phyloP scores from a whole-genome alignment of 768 basidiomycete species.

The Candolleomyces aberdarensis region DNA sequence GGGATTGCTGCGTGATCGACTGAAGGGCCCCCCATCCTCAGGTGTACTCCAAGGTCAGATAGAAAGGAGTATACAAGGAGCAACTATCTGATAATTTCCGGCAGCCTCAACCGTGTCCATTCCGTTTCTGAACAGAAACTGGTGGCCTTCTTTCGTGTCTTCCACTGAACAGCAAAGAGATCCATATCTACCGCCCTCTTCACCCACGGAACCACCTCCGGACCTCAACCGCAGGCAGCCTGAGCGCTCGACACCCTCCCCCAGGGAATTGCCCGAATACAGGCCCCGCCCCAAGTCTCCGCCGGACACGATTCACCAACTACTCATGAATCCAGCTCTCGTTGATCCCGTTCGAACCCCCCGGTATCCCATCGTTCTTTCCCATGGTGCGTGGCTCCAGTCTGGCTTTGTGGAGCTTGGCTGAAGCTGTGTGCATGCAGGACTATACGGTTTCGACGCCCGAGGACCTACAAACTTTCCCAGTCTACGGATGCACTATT shows the following conservation, averaged over 20 bases:
- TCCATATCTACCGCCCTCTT: conserved; percentile 1
- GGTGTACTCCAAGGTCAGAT: neutral
- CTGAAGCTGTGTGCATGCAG: conserved; percentile 31
- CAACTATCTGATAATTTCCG: neutral
- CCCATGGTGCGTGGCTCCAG: conserved; percentile 69
- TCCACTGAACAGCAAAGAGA: conserved; percentile 12
- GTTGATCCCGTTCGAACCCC: conserved; percentile 77
- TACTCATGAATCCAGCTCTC: conserved; percentile 75
- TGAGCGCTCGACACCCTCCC: conserved; percentile 9
- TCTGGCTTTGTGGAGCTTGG: neutral
- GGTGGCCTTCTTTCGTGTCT: conserved; percentile 21
- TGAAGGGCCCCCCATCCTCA: neutral
- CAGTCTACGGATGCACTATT: conserved; percentile 86
- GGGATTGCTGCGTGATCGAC: neutral
- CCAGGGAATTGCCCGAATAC: conserved; percentile 17
- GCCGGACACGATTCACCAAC: conserved; percentile 57
- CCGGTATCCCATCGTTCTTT: conserved; percentile 90
- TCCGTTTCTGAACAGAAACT: conserved; percentile 7
- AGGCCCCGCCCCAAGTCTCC: conserved; percentile 1
- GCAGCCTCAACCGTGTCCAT: conserved; percentile 11
- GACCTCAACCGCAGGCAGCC: conserved; percentile 15
- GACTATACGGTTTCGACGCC: conserved; percentile 93
- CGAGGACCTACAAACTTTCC: conserved; percentile 82
- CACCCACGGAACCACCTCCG: conserved; percentile 13
- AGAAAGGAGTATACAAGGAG: neutral